These are phyloP conservation scores for Cyclostephanos tholiformis DNA, from an alignment of 108 stramenopile species.

Conservation along the genomic window DNA sequence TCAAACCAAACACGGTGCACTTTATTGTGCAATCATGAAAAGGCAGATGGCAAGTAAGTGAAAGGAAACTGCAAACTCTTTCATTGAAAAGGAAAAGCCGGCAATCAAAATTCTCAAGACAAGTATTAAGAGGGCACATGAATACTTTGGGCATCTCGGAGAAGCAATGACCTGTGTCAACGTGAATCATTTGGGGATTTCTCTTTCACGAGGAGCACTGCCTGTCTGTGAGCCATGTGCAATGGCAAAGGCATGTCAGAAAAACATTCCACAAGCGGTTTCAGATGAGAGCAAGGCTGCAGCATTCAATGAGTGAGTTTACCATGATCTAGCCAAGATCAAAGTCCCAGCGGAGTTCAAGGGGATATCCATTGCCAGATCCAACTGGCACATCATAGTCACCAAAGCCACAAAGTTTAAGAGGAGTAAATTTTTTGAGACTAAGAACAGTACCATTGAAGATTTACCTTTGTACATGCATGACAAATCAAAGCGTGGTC, in stretches of 20 bases:
- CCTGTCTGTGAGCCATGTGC: too few relatives aligned
- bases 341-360: neutral
- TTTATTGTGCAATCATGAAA: neutral
- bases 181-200: neutral
- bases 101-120: neutral
- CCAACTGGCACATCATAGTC: slow-evolving; percentile 21
- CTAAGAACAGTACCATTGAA: slow-evolving; percentile 1
- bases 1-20: neutral
- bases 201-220: slow-evolving; percentile 1
- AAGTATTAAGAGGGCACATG: neutral
- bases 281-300: neutral
- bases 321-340: slow-evolving; percentile 5
- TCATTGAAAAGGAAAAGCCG: neutral
- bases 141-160: too few relatives aligned
- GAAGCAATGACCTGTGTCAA: neutral
- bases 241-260: slow-evolving; percentile 31
- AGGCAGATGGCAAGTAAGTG: neutral
- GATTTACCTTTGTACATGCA: neutral
- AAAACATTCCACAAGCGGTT: slow-evolving; percentile 2
- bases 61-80: neutral
- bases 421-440: slow-evolving; percentile 12
- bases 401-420: slow-evolving; percentile 19
- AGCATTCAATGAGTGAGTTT: neutral
- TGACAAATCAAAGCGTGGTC: slow-evolving; percentile 2
- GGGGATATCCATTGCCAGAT: neutral